Percentiles rank a stretch among this genome's conserved stretches.
Evolutionary conservation across 306 rosid genomes (phyloP).

Genomic region (Biancaea sappan): DNA sequence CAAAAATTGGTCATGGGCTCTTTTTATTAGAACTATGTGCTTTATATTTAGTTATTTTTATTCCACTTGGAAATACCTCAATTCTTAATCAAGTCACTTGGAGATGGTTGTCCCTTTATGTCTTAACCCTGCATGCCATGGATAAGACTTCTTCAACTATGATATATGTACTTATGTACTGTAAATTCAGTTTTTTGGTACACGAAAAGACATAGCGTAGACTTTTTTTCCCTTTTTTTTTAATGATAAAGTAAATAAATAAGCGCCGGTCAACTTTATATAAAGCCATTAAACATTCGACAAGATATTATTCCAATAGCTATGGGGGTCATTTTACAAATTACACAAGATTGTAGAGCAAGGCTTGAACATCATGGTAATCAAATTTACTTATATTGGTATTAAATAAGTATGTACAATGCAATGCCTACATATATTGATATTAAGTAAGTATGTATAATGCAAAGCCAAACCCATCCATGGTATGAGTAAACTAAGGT

Average conservation of each 20-base stretch:
- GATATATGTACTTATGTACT: neutral
- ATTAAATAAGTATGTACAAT: neutral
- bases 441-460: neutral
- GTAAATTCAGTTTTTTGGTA: neutral
- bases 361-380: too few relatives aligned
- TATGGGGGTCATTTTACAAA: neutral
- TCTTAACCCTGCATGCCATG: neutral
- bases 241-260: neutral
- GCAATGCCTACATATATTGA: neutral
- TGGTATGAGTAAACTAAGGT: constrained; percentile 23
- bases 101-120: too few relatives aligned
- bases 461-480: neutral
- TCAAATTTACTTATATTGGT: too few relatives aligned
- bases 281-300: neutral
- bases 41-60: neutral
- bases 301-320: neutral
- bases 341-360: neutral
- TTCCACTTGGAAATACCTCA: neutral
- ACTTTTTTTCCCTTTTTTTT: neutral
- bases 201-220: neutral
- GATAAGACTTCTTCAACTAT: neutral
- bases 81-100: too few relatives aligned
- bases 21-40: neutral
- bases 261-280: neutral
- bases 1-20: neutral